Evolutionary conservation across 495 filamentous ascomycete species (phyloP).

Genomic region (Hypoxylon subgilvum): DNA sequence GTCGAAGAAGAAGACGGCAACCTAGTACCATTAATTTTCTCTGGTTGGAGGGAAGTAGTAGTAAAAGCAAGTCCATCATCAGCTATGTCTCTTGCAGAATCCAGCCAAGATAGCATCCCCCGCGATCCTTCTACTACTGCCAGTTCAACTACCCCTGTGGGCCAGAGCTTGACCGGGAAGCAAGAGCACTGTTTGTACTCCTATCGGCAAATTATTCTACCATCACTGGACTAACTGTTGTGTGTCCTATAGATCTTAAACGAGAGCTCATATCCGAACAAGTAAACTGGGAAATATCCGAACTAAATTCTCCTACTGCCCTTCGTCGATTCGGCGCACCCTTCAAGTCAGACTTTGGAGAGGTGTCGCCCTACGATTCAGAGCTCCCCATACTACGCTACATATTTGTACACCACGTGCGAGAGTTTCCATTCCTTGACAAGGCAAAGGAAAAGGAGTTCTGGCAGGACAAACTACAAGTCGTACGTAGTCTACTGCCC

Average conservation of each 20-base stretch:
- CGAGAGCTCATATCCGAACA: slow-evolving; percentile 91
- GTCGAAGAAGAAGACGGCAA: not conserved
- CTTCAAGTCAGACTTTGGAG: slow-evolving; percentile 88
- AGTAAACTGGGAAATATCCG: slow-evolving; percentile 84
- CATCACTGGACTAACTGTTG: slow-evolving; percentile 37
- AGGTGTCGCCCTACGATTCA: slow-evolving; percentile 90
- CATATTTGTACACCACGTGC: slow-evolving; percentile 97
- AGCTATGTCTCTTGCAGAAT: slow-evolving; percentile 36
- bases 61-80: not conserved
- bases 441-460: slow-evolving; percentile 97
- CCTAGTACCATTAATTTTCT: not conserved
- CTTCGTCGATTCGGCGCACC: slow-evolving; percentile 94
- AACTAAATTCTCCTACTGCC: slow-evolving; percentile 92
- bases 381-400: slow-evolving; percentile 93
- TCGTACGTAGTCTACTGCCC: slow-evolving; percentile 64
- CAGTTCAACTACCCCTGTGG: slow-evolving; percentile 29
- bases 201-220: not conserved
- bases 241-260: slow-evolving; percentile 76
- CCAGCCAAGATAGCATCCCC: slow-evolving; percentile 33
- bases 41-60: not conserved
- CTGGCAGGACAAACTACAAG: slow-evolving; percentile 97
- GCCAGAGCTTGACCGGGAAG: slow-evolving; percentile 77
- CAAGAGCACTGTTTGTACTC: slow-evolving; percentile 88
- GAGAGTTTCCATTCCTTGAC: slow-evolving; percentile 96
- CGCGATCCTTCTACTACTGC: slow-evolving; percentile 14